Base-by-base conservation (phyloP, 2,329 filamentous ascomycete genomes). In the Didymella sp. region DNA sequence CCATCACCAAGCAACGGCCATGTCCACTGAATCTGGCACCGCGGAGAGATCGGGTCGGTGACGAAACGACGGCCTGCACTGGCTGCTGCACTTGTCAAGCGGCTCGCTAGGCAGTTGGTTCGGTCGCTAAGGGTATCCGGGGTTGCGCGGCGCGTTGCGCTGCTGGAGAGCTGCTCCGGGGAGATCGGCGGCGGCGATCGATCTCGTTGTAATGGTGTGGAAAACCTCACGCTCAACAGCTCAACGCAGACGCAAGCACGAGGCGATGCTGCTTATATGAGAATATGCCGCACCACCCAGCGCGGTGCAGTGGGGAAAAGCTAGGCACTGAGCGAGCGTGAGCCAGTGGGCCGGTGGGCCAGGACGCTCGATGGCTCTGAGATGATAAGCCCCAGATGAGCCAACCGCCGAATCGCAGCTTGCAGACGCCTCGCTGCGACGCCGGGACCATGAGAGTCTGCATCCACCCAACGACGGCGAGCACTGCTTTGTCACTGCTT, bases 261-360 rank as follows among this genome's bases (percentile, higher is more conserved):
- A 41, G 45, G 58, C 41, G 37, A 17, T 40, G 35, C 54, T 54
- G 56, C 51, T 58, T 61, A 56, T 58, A 55, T 47, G 48, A 28
- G 28, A 47, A 38, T 47, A 25, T 43, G 54, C 54, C 54, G 42
- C 54, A 51, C 35, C 42, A 22, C 38, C 42, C 19, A 33, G 35
- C 28, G 49, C 50, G 27, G 46, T 58, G 54, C 44, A 51, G 48
- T 41, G 21, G 48, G 47, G 37, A 46, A 40, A 51, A n/a, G 40
- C 58, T 60, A 52, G 45, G 45, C 70, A 76, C 35, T 33, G 84
- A 1, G 84, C 86, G 45, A 84, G 86, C 56, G 73, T 83, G 35
- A 91, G 91, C 64, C 79, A 82, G 31, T 76, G 43, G 51, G 51
- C 33, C 43, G n/a, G n/a, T n/a, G n/a, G n/a, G n/a, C n/a, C 49